Evolutionary conservation across 2,329 filamentous ascomycete species (phyloP).

Genomic region (Penicillium corylophilum): DNA sequence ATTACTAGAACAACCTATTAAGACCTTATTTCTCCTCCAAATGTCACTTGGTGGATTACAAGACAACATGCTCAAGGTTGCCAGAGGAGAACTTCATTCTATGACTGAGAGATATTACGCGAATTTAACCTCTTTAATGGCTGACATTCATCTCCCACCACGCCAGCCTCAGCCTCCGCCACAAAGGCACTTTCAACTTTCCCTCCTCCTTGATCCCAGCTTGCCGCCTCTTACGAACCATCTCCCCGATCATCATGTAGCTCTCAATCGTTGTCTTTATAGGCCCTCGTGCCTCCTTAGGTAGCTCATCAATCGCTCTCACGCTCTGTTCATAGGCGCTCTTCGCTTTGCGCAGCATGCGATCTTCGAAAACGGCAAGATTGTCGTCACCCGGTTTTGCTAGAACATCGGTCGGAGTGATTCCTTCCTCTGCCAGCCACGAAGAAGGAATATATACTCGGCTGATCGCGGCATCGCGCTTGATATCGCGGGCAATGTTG

Average conservation of each 20-base stretch:
- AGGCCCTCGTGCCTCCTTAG: conserved; percentile 59
- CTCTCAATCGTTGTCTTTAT: conserved; percentile 70
- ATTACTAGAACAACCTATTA: too few species aligned
- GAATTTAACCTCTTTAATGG: not conserved
- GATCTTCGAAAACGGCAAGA: not conserved
- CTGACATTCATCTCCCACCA: conserved; percentile 9
- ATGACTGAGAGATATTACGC: too few species aligned
- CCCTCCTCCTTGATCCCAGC: conserved; percentile 50
- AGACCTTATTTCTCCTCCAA: too few species aligned
- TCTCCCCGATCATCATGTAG: conserved; percentile 70
- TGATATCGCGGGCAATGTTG: conserved; percentile 74
- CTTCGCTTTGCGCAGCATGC: not conserved
- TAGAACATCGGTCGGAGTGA: conserved; percentile 31
- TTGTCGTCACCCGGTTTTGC: conserved; percentile 1
- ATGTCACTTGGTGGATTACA: too few species aligned
- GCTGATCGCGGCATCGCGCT: conserved; percentile 62
- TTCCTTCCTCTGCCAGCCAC: conserved; percentile 61
- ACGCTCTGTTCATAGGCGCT: conserved; percentile 53
- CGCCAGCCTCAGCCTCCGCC: conserved; percentile 6
- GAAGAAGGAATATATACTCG: conserved; percentile 67
- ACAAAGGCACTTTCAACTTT: conserved; percentile 46
- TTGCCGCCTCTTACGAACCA: conserved; percentile 10
- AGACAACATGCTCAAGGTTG: too few species aligned
- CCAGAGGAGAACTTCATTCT: too few species aligned
- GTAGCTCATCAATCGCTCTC: conserved; percentile 60